Conservation (phyloP, 805 yeast species). For the Pichia nakasei region DNA sequence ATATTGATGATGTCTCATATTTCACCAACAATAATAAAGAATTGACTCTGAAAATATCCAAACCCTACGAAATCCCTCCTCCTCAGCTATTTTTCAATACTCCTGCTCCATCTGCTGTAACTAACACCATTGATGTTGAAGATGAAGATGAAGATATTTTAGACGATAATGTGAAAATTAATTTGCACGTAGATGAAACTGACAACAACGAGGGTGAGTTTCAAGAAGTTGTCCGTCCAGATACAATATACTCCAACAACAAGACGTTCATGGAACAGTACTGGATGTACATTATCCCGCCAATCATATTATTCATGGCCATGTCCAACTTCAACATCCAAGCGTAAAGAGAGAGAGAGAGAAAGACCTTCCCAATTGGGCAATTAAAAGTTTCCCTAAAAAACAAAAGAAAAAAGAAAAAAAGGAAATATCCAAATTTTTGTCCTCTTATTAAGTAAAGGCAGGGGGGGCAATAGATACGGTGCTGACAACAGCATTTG, state of each 20-base stretch:
- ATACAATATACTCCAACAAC: slow-evolving; percentile 10
- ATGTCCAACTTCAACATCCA: neutral
- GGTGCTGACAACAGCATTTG: too few species aligned
- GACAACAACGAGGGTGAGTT: neutral
- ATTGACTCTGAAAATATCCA: neutral
- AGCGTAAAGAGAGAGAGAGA: too few species aligned
- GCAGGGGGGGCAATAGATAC: too few species aligned
- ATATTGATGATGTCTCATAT: neutral
- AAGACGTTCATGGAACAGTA: slow-evolving; percentile 49
- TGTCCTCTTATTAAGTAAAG: too few species aligned
- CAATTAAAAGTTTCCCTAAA: too few species aligned
- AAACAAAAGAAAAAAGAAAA: neutral
- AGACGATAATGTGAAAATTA: too few species aligned
- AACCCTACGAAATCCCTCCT: neutral
- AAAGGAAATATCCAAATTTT: too few species aligned
- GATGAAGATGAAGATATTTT: neutral
- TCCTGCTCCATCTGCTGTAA: neutral
- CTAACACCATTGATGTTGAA: neutral
- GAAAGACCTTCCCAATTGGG: neutral
- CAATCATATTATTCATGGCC: slow-evolving; percentile 17
- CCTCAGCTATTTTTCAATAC: neutral
- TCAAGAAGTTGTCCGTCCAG: slow-evolving; percentile 5
- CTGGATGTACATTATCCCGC: slow-evolving; percentile 55
- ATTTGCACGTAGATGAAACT: neutral
- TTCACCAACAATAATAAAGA: neutral